Conservation (phyloP, 2,329 filamentous ascomycete species). For the Colletotrichum truncatum region DNA sequence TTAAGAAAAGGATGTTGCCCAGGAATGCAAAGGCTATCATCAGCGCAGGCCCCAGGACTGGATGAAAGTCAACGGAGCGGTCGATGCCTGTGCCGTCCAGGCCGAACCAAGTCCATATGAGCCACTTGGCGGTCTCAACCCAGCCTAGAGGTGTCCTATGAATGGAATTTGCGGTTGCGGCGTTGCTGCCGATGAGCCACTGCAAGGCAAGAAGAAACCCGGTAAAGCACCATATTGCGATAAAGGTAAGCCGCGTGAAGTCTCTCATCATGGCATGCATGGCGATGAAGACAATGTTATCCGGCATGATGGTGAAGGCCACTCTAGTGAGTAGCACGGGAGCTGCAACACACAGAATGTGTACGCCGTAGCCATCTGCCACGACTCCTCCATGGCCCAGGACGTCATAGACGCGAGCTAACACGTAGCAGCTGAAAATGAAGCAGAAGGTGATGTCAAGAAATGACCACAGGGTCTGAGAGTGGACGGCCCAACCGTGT, state of each 20-base stretch:
- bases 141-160: constrained; percentile 33
- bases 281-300: constrained; percentile 80
- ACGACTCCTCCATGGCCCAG: constrained; percentile 35
- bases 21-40: constrained; percentile 80
- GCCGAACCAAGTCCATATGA: constrained; percentile 84
- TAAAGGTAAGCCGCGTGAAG: constrained; percentile 72
- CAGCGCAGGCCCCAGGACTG: constrained; percentile 71
- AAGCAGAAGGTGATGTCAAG: constrained; percentile 73
- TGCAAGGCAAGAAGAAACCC: constrained; percentile 76
- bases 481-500: constrained; percentile 74
- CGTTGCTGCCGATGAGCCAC: constrained; percentile 61
- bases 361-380: constrained; percentile 64
- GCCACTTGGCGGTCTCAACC: constrained; percentile 76
- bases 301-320: constrained; percentile 78
- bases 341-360: constrained; percentile 72
- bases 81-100: constrained; percentile 70
- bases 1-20: constrained; percentile 79
- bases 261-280: constrained; percentile 79
- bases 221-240: constrained; percentile 67
- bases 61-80: constrained; percentile 66
- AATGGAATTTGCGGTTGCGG: constrained; percentile 35
- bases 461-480: constrained; percentile 80
- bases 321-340: constrained; percentile 75
- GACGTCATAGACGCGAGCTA: constrained; percentile 65
- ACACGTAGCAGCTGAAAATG: constrained; percentile 70